Evolutionary conservation across 139 green algal species (phyloP), one percentile per base, ranked within the genome.

Genomic region (Edaphochlamys debaryana): DNA sequence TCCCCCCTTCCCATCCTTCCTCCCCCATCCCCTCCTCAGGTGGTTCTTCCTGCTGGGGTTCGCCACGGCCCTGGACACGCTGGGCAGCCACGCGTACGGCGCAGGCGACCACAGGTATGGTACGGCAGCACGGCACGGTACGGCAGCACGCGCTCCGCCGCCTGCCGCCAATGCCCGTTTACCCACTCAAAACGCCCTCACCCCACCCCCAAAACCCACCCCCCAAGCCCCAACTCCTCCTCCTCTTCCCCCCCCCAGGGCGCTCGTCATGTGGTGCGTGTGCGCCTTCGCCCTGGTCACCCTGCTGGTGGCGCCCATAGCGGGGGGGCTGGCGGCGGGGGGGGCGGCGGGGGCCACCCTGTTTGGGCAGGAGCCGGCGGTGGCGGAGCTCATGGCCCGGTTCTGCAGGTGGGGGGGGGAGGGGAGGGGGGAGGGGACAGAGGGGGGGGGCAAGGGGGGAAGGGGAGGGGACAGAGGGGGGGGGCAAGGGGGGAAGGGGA

Each of bases 1-100:
- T n/a, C n/a, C n/a, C n/a, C n/a, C n/a, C n/a, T n/a, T n/a, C n/a
- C n/a, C n/a, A n/a, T n/a, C n/a, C n/a, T n/a, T 6, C 66, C 37
- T 29, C 19, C 37, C 66, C 37, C 45, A 54, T 54, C 4, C n/a
- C 15, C 30, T n/a, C 42, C 69, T 29, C 19, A 9, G 7, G 48
- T 75, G 54, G 69, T 89, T 84, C 74, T 87, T 89, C 73, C 50
- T 87, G 60, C 63, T 87, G 37, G 85, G 85, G 32, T 83, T 81
- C 1, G 74, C 79, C 22, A 87, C 85, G 1, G 85, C 85, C 0
- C 85, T 89, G 34, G 85, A 89, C 62, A 89, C 85, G 5, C 85
- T 89, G 25, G 80, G 85, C 37, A 79, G 63, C 58, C 42, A 82
- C 37, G 85, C 85, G 0, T 79, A 79, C 58, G 85, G 85, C 15